phyloP scores from a whole-genome alignment of 192 early-diverging fungal species.

The Irineochytrium annulatum region DNA sequence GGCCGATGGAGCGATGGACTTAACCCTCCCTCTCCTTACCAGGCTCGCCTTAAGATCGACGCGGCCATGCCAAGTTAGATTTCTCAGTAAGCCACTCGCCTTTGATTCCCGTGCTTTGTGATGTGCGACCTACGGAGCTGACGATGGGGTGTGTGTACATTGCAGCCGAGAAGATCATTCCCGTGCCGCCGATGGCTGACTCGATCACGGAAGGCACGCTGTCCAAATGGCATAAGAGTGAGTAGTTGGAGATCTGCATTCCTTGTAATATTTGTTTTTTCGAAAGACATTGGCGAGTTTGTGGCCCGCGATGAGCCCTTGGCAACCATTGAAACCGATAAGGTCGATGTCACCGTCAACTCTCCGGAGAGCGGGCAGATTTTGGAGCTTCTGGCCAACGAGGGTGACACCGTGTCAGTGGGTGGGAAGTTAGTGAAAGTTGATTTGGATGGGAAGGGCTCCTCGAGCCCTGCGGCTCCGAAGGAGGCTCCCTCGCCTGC shows the following conservation, averaged over 20 bases:
- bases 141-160: no score
- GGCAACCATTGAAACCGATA: slow-evolving; percentile 98
- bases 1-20: no score
- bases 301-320: slow-evolving; percentile 92
- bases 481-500: slow-evolving; percentile 13
- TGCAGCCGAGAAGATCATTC: slow-evolving; percentile 77
- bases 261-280: background rate
- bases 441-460: slow-evolving; percentile 66
- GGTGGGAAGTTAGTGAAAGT: slow-evolving; percentile 91
- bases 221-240: slow-evolving; percentile 93
- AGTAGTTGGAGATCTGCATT: slow-evolving; percentile 17
- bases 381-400: slow-evolving; percentile 72
- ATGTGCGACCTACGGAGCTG: no score
- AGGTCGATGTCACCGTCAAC: slow-evolving; percentile 98
- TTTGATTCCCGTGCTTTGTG: no score
- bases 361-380: slow-evolving; percentile 89
- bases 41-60: no score
- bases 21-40: no score
- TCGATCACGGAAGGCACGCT: slow-evolving; percentile 98
- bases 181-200: slow-evolving; percentile 96
- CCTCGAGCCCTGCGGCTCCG: slow-evolving; percentile 34
- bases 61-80: no score
- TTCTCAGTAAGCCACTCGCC: no score
- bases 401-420: slow-evolving; percentile 86
- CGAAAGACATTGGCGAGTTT: slow-evolving; percentile 87